phyloP scores from a whole-genome alignment of 164 flowering plant species.

The Cinnamomum chago region DNA sequence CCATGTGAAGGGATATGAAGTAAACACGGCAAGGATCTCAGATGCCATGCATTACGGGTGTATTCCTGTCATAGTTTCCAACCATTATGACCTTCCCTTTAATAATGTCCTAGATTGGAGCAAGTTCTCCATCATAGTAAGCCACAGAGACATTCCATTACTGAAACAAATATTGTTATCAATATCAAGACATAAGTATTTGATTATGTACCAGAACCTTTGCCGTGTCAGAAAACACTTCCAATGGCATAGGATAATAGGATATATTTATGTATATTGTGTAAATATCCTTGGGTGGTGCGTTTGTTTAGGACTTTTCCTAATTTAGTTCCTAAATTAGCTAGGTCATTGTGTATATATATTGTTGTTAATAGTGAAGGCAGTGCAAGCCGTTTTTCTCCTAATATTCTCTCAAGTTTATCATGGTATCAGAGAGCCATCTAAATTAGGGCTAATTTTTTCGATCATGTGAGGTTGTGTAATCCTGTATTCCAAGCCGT shows the following conservation, averaged over 20 bases:
- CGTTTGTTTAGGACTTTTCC: too few species aligned
- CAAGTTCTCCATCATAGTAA: constrained; percentile 43
- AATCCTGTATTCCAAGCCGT: too few species aligned
- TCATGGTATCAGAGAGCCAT: too few species aligned
- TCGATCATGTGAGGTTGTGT: too few species aligned
- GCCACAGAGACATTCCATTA: constrained; percentile 26
- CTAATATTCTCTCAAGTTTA: too few species aligned
- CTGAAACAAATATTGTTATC: constrained; percentile 33
- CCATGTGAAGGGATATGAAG: constrained; percentile 62
- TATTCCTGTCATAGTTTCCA: constrained; percentile 51
- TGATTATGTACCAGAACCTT: constrained; percentile 36
- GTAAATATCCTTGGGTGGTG: too few species aligned
- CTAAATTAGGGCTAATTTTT: too few species aligned
- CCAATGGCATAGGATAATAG: constrained; percentile 32
- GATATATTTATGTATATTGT: too few species aligned
- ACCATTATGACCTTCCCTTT: constrained; percentile 57
- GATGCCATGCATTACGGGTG: constrained; percentile 63
- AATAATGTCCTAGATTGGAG: constrained; percentile 51
- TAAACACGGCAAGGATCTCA: constrained; percentile 51
- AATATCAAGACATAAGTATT: constrained; percentile 26
- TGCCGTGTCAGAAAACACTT: constrained; percentile 43
- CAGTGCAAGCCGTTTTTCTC: too few species aligned
- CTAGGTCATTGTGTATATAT: too few species aligned
- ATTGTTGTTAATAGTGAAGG: too few species aligned
- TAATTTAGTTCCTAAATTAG: too few species aligned